Conservation (phyloP, 768 basidiomycete genomes). For the Lactifluus echinatus region DNA sequence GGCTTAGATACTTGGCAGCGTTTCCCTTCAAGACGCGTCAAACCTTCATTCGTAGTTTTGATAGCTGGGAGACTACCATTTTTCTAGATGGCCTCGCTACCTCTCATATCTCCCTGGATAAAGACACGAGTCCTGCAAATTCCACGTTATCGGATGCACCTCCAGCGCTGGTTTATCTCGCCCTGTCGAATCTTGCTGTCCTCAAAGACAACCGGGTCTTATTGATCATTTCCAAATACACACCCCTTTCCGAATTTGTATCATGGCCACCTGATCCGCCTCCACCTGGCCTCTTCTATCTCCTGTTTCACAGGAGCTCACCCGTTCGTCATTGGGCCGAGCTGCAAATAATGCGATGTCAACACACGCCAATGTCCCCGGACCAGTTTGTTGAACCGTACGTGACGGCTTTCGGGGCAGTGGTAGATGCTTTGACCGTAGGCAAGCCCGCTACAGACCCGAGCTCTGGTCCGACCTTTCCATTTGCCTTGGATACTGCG, state of each 20-base stretch:
- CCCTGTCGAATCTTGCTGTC: constrained; percentile 52
- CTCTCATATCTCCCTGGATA: constrained; percentile 24
- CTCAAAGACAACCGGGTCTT: constrained; percentile 44
- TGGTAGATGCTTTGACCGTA: constrained; percentile 25
- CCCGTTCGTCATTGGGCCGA: constrained; percentile 55
- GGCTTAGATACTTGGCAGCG: constrained; percentile 61
- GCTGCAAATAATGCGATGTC: constrained; percentile 33
- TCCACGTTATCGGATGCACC: constrained; percentile 35
- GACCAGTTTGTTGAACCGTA: constrained; percentile 44
- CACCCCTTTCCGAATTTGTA: constrained; percentile 31
- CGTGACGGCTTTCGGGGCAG: constrained; percentile 35
- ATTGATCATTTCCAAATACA: constrained; percentile 30
- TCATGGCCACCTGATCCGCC: constrained; percentile 52
- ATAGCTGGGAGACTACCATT: constrained; percentile 53
- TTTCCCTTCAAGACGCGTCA: constrained; percentile 43
- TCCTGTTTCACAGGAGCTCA: constrained; percentile 43
- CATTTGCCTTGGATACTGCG: constrained; percentile 32
- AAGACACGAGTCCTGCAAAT: background rate
- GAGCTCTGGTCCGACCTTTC: background rate
- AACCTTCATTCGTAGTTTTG: constrained; percentile 54
- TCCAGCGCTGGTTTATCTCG: constrained; percentile 49
- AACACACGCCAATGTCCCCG: constrained; percentile 36
- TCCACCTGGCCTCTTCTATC: constrained; percentile 51
- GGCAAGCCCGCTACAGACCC: background rate
- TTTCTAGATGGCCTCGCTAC: constrained; percentile 41